Conservation (phyloP, 2,329 filamentous ascomycete genomes). For the Fusarium mundagurra region DNA sequence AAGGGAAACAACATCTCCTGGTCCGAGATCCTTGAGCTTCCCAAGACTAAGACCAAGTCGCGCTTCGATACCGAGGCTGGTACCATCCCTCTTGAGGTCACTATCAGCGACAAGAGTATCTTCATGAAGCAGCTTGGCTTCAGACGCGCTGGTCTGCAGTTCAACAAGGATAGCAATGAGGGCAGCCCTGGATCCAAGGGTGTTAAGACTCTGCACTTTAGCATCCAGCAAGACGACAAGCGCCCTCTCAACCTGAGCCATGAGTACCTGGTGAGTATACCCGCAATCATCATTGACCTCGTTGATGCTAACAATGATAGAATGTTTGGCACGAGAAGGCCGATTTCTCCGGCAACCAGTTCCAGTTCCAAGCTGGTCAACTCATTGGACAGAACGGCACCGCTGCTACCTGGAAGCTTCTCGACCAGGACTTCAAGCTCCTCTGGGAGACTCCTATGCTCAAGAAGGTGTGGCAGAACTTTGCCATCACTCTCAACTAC, state of each 20-base stretch:
- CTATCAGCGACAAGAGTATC: conserved; percentile 67
- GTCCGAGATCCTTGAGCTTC: conserved; percentile 60
- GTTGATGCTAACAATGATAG: conserved; percentile 2
- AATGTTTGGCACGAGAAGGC: conserved; percentile 58
- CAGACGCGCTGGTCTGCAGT: conserved; percentile 57
- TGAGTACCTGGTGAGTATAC: conserved; percentile 62
- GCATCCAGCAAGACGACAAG: conserved; percentile 61
- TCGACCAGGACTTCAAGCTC: conserved; percentile 58
- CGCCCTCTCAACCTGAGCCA: conserved; percentile 67
- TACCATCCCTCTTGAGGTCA: conserved; percentile 61
- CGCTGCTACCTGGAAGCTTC: conserved; percentile 56
- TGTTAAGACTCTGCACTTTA: conserved; percentile 71
- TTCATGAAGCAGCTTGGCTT: conserved; percentile 69
- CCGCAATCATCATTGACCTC: fast-evolving
- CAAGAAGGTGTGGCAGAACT: conserved; percentile 67
- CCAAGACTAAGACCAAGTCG: conserved; percentile 49
- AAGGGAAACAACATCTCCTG: conserved; percentile 63
- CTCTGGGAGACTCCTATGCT: conserved; percentile 63
- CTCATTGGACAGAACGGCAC: conserved; percentile 53
- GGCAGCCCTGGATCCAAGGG: conserved; percentile 61
- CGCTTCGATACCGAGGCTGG: conserved; percentile 49
- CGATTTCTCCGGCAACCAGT: conserved; percentile 61
- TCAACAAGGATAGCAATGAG: conserved; percentile 48
- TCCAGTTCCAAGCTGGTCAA: conserved; percentile 65
- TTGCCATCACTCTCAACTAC: conserved; percentile 68